These are phyloP conservation scores for Wickerhamiella cacticola DNA, from an alignment of 805 yeast genomes.

Conservation along the genomic window DNA sequence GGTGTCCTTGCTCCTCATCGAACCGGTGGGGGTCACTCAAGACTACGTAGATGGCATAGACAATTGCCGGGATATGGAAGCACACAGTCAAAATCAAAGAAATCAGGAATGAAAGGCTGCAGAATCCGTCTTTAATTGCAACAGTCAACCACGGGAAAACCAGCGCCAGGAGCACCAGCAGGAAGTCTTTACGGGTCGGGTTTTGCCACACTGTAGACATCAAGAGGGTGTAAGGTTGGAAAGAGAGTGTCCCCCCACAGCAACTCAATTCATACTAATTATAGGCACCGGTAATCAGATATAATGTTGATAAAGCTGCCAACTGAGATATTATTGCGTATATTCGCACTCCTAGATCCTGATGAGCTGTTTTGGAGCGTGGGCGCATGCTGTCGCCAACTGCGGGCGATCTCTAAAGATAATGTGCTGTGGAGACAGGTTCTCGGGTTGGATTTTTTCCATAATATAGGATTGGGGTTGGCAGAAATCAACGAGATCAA, in stretches of 20 bases:
- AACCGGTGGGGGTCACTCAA: slow-evolving; percentile 4
- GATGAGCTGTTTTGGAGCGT: slow-evolving; percentile 18
- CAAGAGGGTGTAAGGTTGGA: too few species aligned
- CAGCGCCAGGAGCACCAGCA: slow-evolving; percentile 9
- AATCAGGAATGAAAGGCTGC: slow-evolving; percentile 6
- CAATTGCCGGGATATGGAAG: slow-evolving; percentile 13
- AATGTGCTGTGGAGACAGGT: slow-evolving; percentile 19
- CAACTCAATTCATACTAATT: neutral
- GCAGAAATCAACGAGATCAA: neutral
- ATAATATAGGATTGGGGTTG: neutral
- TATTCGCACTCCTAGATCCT: slow-evolving; percentile 18
- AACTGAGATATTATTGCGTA: slow-evolving; percentile 14
- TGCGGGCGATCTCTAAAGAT: slow-evolving; percentile 19
- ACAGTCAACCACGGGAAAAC: slow-evolving; percentile 11
- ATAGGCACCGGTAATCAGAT: neutral
- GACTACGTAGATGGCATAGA: slow-evolving; percentile 13
- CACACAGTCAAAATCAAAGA: slow-evolving; percentile 6
- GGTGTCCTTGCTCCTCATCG: slow-evolving; percentile 1
- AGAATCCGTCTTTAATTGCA: slow-evolving; percentile 9
- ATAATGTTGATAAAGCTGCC: slow-evolving; percentile 15
- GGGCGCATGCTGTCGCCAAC: slow-evolving; percentile 17
- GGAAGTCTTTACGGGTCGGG: slow-evolving; percentile 8
- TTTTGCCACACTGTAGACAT: slow-evolving; percentile 1
- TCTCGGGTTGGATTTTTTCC: slow-evolving; percentile 10
- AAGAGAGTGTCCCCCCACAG: neutral